Percentiles rank a stretch among this genome's conserved stretches.
phyloP scores from a whole-genome alignment of 176 grass and related monocot genomes.

The Oryza punctata region DNA sequence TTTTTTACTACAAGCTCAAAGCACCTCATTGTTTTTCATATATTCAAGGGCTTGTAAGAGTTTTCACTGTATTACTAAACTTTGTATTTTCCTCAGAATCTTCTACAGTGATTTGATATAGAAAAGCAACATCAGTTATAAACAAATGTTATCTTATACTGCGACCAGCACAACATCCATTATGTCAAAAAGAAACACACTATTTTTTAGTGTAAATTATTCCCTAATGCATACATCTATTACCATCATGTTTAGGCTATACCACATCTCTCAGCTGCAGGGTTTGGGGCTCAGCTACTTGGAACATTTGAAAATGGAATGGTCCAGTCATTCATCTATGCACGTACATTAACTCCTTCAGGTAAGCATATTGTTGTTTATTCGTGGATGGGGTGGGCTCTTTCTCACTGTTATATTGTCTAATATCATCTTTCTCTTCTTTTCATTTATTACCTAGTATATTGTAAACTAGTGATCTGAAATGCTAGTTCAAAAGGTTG shows the following conservation, averaged over 20 bases:
- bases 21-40: neutral
- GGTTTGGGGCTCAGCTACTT: constrained; percentile 86
- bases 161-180: neutral
- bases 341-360: constrained; percentile 81
- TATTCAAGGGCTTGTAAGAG: neutral
- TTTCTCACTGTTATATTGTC: neutral
- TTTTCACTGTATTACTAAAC: neutral
- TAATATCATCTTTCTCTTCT: constrained; percentile 14
- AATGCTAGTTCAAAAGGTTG: constrained; percentile 19
- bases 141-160: constrained; percentile 3
- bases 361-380: constrained; percentile 45
- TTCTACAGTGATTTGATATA: neutral
- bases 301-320: constrained; percentile 95
- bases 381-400: constrained; percentile 19
- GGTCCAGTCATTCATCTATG: constrained; percentile 94
- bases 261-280: constrained; percentile 94
- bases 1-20: neutral
- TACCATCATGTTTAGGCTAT: constrained; percentile 81
- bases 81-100: neutral
- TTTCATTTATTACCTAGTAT: neutral
- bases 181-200: neutral
- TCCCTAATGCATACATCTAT: constrained; percentile 53
- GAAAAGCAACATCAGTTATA: neutral
- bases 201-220: constrained; percentile 20
- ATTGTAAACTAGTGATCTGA: constrained; percentile 15